A percentile compares a stretch with the other conserved stretches of the same genome.
Conservation (phyloP, 2,329 filamentous ascomycete genomes). For the Pseudocercospora crystallina region DNA sequence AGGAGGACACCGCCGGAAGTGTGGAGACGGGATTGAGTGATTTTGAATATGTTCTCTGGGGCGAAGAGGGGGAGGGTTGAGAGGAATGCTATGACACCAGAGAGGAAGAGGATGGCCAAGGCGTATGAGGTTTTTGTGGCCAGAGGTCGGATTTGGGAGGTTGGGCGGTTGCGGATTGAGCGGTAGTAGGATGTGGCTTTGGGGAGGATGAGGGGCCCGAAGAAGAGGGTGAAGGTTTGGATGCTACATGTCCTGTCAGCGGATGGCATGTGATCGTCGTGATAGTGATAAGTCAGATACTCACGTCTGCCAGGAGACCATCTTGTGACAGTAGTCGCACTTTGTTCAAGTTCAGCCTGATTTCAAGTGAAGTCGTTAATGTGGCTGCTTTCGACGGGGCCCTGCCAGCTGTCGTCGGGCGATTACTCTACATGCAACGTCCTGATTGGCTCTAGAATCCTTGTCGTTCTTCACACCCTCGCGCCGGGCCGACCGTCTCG, state of each 20-base stretch:
- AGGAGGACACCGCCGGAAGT: conserved; percentile 85
- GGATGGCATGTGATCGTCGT: background rate
- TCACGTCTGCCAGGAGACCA: conserved; percentile 19
- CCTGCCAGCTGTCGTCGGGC: too few species aligned
- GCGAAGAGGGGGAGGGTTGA: conserved; percentile 66
- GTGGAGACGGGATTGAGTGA: conserved; percentile 77
- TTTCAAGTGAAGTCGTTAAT: too few species aligned
- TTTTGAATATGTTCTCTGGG: conserved; percentile 77
- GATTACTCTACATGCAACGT: too few species aligned
- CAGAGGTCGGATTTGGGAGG: conserved; percentile 47
- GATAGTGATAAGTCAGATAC: background rate
- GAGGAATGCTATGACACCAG: conserved; percentile 54
- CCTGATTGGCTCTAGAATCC: too few species aligned
- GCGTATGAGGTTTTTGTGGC: conserved; percentile 56
- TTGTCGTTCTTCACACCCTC: too few species aligned
- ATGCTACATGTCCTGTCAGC: conserved; percentile 32
- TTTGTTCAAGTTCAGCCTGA: background rate
- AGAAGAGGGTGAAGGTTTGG: conserved; percentile 50
- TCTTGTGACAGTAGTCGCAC: background rate
- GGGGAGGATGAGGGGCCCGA: conserved; percentile 72
- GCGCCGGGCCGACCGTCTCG: too few species aligned
- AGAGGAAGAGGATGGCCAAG: conserved; percentile 60
- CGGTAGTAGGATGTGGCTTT: conserved; percentile 66
- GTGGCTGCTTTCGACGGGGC: too few species aligned
- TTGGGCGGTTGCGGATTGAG: conserved; percentile 44